Base-by-base conservation (phyloP, 305 asterid genomes). In the Fraxinus paxiana region DNA sequence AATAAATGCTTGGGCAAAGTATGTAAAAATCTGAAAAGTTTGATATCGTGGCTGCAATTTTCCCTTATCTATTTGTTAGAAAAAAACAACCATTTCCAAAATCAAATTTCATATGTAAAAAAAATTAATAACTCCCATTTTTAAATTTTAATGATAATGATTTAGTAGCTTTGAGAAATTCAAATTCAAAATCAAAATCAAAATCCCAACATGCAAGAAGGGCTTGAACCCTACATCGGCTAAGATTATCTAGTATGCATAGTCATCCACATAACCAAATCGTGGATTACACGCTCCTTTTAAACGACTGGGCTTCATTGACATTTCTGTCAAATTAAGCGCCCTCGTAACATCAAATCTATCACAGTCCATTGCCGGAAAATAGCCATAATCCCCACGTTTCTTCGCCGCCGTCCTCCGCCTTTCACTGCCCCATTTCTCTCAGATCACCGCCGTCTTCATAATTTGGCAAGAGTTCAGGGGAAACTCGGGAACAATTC, bases 381-480 rank as follows among this genome's bases (percentile, higher is more conserved):
- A 61, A 61, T 1, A 10, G 31, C 33, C 71, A 61, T 9, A 61
- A 22, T 22, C 26, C 33, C 12, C 17, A 2, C n/a, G 12, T 20
- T 59, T 24, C 33, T 22, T 30, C 33, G 71, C n/a, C 71, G 70
- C 33, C 33, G 79, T 17, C 78, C 61, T 80, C 81, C 70, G 76
- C 79, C 38, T 85, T 59, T 9, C n/a, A 2, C 33, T 17, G 33
- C 2, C 6, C 86, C 79, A 51, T 77, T 79, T 63, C 30, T 37
- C 77, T 77, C 77, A 83, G 88, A 87, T 86, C 88, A 80, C 79
- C 46, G n/a, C 2, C 28, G n/a, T 31, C 83, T 34, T 34, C 51
- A 73, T 54, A 73, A 67, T 83, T 81, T 65, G 13, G 75, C 77
- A 77, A 6, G 56, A 82, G 78, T 85, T 73, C 72, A 34, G 77